Evolutionary conservation across 2,329 filamentous ascomycete species (phyloP), one percentile per base, ranked within the genome.

Genomic region (Aspergillus caelatus): DNA sequence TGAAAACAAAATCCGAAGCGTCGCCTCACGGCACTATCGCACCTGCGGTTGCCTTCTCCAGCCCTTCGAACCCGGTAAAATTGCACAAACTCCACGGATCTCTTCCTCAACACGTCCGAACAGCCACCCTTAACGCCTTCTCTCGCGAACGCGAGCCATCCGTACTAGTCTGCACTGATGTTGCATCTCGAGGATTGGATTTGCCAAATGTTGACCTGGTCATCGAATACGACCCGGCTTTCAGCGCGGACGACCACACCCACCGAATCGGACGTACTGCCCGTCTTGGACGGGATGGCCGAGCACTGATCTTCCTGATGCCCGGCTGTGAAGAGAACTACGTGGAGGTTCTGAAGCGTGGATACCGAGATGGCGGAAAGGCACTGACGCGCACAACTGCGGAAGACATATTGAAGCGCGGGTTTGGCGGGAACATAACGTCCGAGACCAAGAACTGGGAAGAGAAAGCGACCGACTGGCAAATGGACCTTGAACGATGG

Each of bases 221-320:
- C 57, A 87, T 99, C 62, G 95, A 99, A 77, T 98, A 97, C 75
- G 95, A 99, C 74, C 94, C 95, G 0, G 92, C 95, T 2, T 98
- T 98, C 79, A 93, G 91, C 74, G 89, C 93, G 28, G 91, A 94
- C 65, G 95, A 99, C 77, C 95, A 99, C 77, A 86, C 97, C 9
- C 95, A 99, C 80, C 90, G 95, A 61, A 92, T 98, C 61, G 95
- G 95, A 60, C 91, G 95, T 77, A 99, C 95, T 12, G 95, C 95
- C 4, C 92, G 95, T 83, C 92, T 96, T 1, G 95, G 95, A 19
- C 90, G 92, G 7, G 87, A 94, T 12, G 95, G 95, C 32, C 89
- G 94, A 61, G 93, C 95, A 0, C 85, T 92, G 12, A 88, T 98
- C 28, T 98, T 98, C 83, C 86, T 99, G 16, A 88, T 94, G 63